Base-by-base conservation (phyloP, 2,329 filamentous ascomycete genomes). In the Mycosphaerella sp. region DNA sequence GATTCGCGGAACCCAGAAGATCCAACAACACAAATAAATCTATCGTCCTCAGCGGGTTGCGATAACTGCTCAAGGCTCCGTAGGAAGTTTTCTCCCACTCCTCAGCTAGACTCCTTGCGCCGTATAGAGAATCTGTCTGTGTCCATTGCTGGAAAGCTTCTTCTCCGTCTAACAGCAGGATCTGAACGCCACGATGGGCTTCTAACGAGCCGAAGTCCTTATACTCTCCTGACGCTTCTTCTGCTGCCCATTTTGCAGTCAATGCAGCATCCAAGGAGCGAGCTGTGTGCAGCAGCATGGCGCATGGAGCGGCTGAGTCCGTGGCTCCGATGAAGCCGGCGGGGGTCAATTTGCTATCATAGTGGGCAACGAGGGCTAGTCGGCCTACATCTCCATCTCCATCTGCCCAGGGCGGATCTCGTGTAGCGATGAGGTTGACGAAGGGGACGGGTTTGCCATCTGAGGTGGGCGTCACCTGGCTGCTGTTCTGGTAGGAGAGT, bases 291-390 rank as follows among this genome's bases (percentile, higher is more conserved):
- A 98, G 79, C 52, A 98, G 76, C 78, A 97, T 89, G 0, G 93
- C 93, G 69, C 91, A 97, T 8, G 93, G 90, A 14, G 87, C 93
- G 1, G 93, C 93, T 62, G 89, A 95, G 66, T 98, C 93, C 12
- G 82, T 94, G 0, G 91, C 93, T 0, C 93, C 93, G 52, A 98
- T 86, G 67, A 98, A 98, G 0, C 89, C 91, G 54, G 83, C 73
- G 0, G 90, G 91, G 21, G 75, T 75, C 52, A 86, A 77, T 70
- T 95, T 86, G 66, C 84, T 90, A 64, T 98, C 93, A 68, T 95
- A 97, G 67, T 98, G 93, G 36, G 93, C 93, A 6, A 91, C 93
- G 49, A 98, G 77, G 12, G 89, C 91, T 64, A 97, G 72, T 43
- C 89, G 76, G 37, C 85, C 84, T 2, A 93, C 83, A 59, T 96